These are phyloP conservation scores for Inonotus hispidus DNA, from an alignment of 1,284 basidiomycete genomes.

Conservation along the genomic window DNA sequence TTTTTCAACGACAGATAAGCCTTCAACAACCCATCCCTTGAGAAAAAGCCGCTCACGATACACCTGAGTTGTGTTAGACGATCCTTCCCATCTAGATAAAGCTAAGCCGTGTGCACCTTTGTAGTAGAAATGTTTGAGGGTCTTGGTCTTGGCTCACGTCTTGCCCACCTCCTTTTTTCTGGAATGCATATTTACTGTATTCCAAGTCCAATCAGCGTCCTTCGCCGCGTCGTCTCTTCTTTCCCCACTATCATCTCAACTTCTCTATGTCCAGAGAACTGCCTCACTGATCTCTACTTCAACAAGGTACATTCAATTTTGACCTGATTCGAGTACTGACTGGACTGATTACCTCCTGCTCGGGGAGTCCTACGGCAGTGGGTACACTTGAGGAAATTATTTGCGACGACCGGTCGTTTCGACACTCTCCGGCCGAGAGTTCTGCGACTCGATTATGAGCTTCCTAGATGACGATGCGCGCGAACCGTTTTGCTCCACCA, in stretches of 20 bases:
- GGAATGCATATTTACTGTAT: too few species aligned
- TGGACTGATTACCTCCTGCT: conserved; percentile 91
- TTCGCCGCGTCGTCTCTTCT: too few species aligned
- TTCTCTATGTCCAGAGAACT: too few species aligned
- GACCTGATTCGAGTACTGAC: conserved; percentile 79
- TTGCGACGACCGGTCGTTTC: conserved; percentile 99
- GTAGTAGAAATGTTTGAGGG: conserved; percentile 92
- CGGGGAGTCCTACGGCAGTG: conserved; percentile 95
- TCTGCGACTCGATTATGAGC: conserved; percentile 97
- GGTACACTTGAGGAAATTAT: conserved; percentile 99
- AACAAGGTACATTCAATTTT: too few species aligned
- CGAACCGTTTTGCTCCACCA: conserved; percentile 97
- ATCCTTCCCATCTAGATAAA: background rate
- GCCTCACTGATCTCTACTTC: too few species aligned
- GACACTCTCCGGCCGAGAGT: conserved; percentile 92
- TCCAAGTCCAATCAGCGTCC: too few species aligned
- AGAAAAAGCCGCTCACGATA: too few species aligned
- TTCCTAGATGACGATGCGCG: conserved; percentile 99
- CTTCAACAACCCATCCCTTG: too few species aligned
- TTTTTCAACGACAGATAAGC: too few species aligned
- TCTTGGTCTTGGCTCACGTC: conserved; percentile 81
- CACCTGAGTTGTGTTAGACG: too few species aligned
- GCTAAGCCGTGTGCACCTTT: background rate
- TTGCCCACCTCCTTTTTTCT: conserved; percentile 81
- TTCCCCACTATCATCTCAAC: too few species aligned